Conservation (phyloP, 306 rosid genomes). For the barrel medic (Medicago truncatula) region MtrunA17r5.0-ANR NC_053044.1:19128001-19128500, state of each 20-base stretch:
- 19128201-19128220: constrained; percentile 87
- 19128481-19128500: too few species aligned
- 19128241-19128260: constrained; percentile 67
- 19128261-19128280: constrained; percentile 90
- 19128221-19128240: constrained; percentile 93
- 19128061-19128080: constrained; percentile 84
- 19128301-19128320: constrained; percentile 96
- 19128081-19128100: constrained; percentile 97
- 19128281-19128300: constrained; percentile 83
- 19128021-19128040: constrained; percentile 79
- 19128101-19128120: constrained; percentile 80
- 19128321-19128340: constrained; percentile 72
- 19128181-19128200: constrained; percentile 89
- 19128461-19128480: too few species aligned
- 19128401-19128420: too few species aligned
- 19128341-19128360: not conserved
- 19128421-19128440: too few species aligned
- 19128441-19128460: too few species aligned
- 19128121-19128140: constrained; percentile 92
- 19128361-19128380: too few species aligned
- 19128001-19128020: constrained; percentile 73
- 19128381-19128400: too few species aligned
- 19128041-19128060: constrained; percentile 83
- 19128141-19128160: constrained; percentile 85
- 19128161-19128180: constrained; percentile 86